Evolutionary conservation across 208 protist genomes (phyloP).

Genomic region (Leptomonas seymouri): DNA sequence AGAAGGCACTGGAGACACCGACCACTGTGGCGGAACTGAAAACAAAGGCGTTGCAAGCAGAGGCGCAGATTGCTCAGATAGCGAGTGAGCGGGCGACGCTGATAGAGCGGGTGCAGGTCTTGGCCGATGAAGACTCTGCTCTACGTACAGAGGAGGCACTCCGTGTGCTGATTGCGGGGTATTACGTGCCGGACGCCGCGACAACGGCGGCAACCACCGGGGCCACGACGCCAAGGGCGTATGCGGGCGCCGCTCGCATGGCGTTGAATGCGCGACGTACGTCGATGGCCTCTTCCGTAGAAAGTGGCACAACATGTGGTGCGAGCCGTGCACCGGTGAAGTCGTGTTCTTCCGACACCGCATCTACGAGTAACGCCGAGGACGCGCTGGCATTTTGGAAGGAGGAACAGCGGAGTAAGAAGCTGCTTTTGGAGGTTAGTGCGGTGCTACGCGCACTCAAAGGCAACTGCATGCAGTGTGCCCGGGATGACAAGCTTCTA

Average conservation of each 20-base stretch:
- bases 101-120: slow-evolving; percentile 11
- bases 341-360: background rate
- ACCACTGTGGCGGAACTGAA: slow-evolving; percentile 38
- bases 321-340: background rate
- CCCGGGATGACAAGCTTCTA: slow-evolving; percentile 48
- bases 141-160: slow-evolving; percentile 37
- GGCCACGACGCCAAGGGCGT: background rate
- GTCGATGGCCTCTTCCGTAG: background rate
- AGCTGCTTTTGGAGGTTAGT: slow-evolving; percentile 34
- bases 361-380: background rate
- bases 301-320: background rate
- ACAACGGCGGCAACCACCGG: background rate
- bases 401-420: slow-evolving; percentile 12
- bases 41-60: slow-evolving; percentile 29
- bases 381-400: slow-evolving; percentile 6
- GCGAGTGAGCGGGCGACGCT: slow-evolving; percentile 18
- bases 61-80: slow-evolving; percentile 26
- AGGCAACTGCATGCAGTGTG: slow-evolving; percentile 50
- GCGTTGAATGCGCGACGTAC: background rate
- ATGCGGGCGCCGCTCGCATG: background rate
- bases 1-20: slow-evolving; percentile 38
- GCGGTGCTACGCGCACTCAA: slow-evolving; percentile 61
- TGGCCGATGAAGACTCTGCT: slow-evolving; percentile 20
- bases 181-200: slow-evolving; percentile 20
- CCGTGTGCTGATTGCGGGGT: slow-evolving; percentile 34